Conservation (phyloP, 2,329 filamentous ascomycete species). For the Aciculosporium take region DNA sequence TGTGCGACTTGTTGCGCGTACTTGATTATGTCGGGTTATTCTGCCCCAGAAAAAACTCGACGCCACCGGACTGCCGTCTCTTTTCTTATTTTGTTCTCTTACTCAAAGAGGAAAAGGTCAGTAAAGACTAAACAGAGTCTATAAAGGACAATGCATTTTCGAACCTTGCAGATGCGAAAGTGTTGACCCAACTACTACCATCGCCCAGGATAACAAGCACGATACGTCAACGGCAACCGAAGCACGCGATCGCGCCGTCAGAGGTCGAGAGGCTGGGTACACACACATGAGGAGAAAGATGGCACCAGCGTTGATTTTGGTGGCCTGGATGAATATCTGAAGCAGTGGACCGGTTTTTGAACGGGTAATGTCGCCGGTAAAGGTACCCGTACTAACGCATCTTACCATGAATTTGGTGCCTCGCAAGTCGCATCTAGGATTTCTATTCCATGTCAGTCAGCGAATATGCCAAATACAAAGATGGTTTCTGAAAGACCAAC, state of each 20-base stretch:
- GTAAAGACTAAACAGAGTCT: no score
- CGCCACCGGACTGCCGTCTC: no score
- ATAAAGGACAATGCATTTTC: no score
- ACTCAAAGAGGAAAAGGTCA: no score
- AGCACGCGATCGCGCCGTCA: background rate
- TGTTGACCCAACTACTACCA: slow-evolving; percentile 52
- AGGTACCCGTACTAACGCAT: slow-evolving; percentile 47
- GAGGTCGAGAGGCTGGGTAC: background rate
- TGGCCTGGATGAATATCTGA: slow-evolving; percentile 49
- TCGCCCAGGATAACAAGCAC: slow-evolving; percentile 46
- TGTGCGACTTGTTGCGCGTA: no score
- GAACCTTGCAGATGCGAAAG: slow-evolving; percentile 46
- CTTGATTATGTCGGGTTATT: no score
- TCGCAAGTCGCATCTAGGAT: slow-evolving; percentile 18
- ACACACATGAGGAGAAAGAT: slow-evolving; percentile 49
- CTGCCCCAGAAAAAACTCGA: no score
- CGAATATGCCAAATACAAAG: background rate
- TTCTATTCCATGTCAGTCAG: slow-evolving; percentile 8
- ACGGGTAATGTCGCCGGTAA: slow-evolving; percentile 45
- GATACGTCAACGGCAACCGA: slow-evolving; percentile 41
- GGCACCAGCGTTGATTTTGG: slow-evolving; percentile 43
- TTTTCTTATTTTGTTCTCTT: no score
- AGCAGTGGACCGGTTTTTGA: slow-evolving; percentile 44
- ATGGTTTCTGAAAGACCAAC: background rate
- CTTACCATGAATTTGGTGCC: slow-evolving; percentile 29